These are phyloP conservation scores for Penicillium sp. DNA, from an alignment of 2,329 filamentous ascomycete genomes.

Conservation along the genomic window DNA sequence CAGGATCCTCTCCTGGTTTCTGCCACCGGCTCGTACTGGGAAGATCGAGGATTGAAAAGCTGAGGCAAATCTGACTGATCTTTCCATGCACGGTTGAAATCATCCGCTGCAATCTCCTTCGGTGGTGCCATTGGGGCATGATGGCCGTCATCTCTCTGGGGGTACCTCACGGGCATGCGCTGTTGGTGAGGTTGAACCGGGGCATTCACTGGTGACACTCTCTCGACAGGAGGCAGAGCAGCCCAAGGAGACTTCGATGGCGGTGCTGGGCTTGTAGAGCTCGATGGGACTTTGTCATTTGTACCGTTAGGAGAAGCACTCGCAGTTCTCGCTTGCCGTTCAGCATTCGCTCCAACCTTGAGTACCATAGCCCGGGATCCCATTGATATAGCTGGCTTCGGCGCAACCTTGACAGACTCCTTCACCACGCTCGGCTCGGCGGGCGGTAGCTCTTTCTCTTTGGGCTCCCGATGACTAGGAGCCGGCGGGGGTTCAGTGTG, in stretches of 20 bases:
- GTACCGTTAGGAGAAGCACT: conserved; percentile 50
- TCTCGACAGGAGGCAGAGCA: conserved; percentile 77
- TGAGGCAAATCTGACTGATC: conserved; percentile 65
- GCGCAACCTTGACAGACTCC: conserved; percentile 29
- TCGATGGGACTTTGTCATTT: conserved; percentile 53
- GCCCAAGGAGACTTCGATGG: conserved; percentile 93
- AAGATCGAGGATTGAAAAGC: conserved; percentile 92
- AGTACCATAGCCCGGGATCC: conserved; percentile 52
- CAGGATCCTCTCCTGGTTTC: conserved; percentile 69
- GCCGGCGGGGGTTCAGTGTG: conserved; percentile 26
- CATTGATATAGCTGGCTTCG: conserved; percentile 44
- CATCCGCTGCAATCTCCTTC: conserved; percentile 89
- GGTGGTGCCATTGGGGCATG: conserved; percentile 51
- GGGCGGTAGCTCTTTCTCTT: conserved; percentile 25
- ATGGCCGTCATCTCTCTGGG: conserved; percentile 54
- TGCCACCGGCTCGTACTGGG: conserved; percentile 82
- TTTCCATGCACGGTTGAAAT: conserved; percentile 84
- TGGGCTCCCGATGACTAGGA: conserved; percentile 23
- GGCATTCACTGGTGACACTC: conserved; percentile 66
- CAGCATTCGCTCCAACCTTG: conserved; percentile 47
- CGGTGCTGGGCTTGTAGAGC: conserved; percentile 47
- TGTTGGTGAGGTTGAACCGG: conserved; percentile 41
- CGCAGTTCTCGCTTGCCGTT: conserved; percentile 46
- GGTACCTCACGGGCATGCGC: conserved; percentile 56
- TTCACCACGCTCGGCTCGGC: conserved; percentile 10